phyloP scores from a whole-genome alignment of 1,284 basidiomycete species.

The Schizophyllum amplum region DNA sequence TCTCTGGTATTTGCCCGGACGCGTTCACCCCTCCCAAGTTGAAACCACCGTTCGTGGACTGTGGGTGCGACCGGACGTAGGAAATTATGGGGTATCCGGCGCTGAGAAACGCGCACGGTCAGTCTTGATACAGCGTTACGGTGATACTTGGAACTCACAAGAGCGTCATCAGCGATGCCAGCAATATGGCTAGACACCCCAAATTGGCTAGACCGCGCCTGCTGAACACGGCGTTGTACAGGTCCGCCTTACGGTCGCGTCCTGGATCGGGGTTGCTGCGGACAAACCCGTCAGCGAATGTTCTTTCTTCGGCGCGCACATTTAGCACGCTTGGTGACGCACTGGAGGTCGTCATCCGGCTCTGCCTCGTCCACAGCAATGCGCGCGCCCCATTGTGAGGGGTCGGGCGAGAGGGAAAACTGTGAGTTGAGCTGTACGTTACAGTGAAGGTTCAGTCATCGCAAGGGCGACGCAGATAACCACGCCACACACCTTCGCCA shows the following conservation, averaged over 20 bases:
- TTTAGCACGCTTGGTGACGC: background rate
- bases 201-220: slow-evolving; percentile 53
- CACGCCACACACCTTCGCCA: background rate
- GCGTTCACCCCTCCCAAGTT: slow-evolving; percentile 71
- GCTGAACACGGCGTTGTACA: slow-evolving; percentile 27
- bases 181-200: slow-evolving; percentile 52
- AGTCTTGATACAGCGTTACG: background rate
- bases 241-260: slow-evolving; percentile 17
- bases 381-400: slow-evolving; percentile 43
- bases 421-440: slow-evolving; percentile 15
- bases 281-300: background rate
- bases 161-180: slow-evolving; percentile 37
- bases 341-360: slow-evolving; percentile 46
- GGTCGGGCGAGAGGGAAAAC: slow-evolving; percentile 46
- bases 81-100: slow-evolving; percentile 47
- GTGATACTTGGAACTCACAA: slow-evolving; percentile 33
- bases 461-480: background rate
- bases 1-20: slow-evolving; percentile 35
- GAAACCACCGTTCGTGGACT: slow-evolving; percentile 36
- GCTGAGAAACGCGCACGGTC: slow-evolving; percentile 19
- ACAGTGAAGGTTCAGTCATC: background rate
- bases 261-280: slow-evolving; percentile 32
- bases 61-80: slow-evolving; percentile 32
- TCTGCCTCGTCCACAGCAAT: slow-evolving; percentile 39
- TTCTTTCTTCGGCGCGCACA: background rate